These are phyloP conservation scores for Diaporthe aspalathi DNA, from an alignment of 2,329 filamentous ascomycete genomes.

Conservation along the genomic window DNA sequence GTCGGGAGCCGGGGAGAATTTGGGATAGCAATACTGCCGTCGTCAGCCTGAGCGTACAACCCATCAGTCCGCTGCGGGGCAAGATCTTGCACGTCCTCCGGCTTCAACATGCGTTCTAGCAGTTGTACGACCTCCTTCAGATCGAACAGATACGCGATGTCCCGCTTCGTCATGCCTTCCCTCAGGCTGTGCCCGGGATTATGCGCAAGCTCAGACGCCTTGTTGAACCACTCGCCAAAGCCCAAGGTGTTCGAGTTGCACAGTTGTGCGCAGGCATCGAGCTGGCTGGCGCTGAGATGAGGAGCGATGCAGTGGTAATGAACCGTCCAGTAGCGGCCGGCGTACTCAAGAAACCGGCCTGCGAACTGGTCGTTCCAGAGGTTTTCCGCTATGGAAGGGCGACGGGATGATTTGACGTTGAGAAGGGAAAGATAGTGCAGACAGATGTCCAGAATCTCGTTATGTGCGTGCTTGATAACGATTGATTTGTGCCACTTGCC, in stretches of 20 bases:
- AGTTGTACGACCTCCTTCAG: slow-evolving; percentile 16
- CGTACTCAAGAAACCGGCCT: slow-evolving; percentile 15
- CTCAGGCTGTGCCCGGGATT: slow-evolving; percentile 16
- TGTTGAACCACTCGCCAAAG: slow-evolving; percentile 23
- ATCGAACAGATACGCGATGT: slow-evolving; percentile 3
- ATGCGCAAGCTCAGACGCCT: slow-evolving; percentile 10
- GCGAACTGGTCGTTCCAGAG: slow-evolving; percentile 25
- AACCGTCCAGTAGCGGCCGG: slow-evolving; percentile 17
- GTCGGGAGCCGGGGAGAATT: background rate
- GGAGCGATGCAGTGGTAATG: slow-evolving; percentile 19
- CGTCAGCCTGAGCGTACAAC: background rate
- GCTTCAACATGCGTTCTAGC: slow-evolving; percentile 26
- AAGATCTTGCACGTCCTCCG: slow-evolving; percentile 4
- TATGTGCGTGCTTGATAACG: slow-evolving; percentile 1
- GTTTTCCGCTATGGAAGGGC: slow-evolving; percentile 16
- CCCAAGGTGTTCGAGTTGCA: slow-evolving; percentile 28
- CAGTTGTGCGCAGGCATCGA: slow-evolving; percentile 17
- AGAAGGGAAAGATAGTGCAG: slow-evolving; percentile 23
- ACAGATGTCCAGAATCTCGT: slow-evolving; percentile 9
- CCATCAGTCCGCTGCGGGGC: background rate
- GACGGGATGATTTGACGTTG: slow-evolving; percentile 7
- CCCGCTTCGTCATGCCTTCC: slow-evolving; percentile 23
- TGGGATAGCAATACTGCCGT: slow-evolving; percentile 17
- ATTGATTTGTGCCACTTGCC: slow-evolving; percentile 20
- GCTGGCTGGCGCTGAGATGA: slow-evolving; percentile 11